A percentile compares a stretch with the other conserved stretches of the same genome.
phyloP scores from a whole-genome alignment of 495 filamentous ascomycete species.

The Apiosordaria backusii region DNA sequence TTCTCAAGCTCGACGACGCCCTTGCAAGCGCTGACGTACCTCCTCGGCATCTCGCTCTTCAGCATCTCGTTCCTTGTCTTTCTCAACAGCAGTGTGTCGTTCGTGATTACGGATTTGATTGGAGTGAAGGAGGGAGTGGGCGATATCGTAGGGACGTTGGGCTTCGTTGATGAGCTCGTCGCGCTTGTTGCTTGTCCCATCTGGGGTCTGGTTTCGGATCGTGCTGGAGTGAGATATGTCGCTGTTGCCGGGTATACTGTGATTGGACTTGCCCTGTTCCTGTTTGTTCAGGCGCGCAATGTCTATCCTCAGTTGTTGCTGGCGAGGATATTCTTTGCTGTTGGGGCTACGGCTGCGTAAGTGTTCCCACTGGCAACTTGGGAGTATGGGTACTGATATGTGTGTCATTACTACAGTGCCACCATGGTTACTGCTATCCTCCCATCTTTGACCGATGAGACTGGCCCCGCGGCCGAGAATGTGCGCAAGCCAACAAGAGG shows the following conservation, averaged over 20 bases:
- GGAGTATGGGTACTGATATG: neutral
- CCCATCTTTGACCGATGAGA: constrained; percentile 70
- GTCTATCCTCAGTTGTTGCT: constrained; percentile 88
- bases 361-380: constrained; percentile 20
- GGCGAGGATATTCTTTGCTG: constrained; percentile 79
- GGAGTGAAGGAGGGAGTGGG: constrained; percentile 73
- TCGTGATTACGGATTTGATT: constrained; percentile 89
- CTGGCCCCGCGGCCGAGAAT: constrained; percentile 25
- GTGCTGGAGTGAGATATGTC: constrained; percentile 78
- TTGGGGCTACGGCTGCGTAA: constrained; percentile 83
- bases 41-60: constrained; percentile 86
- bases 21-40: constrained; percentile 76
- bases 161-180: constrained; percentile 92
- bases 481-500: constrained; percentile 14
- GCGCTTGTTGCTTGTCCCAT: constrained; percentile 85
- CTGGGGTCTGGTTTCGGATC: constrained; percentile 91
- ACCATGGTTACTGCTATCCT: constrained; percentile 98
- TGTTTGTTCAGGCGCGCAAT: constrained; percentile 81
- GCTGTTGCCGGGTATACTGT: constrained; percentile 75
- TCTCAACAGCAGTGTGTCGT: constrained; percentile 88
- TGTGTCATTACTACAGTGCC: constrained; percentile 41
- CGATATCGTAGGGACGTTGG: constrained; percentile 86
- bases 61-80: constrained; percentile 97
- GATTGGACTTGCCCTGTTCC: constrained; percentile 68
- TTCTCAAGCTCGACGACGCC: constrained; percentile 59